phyloP scores from a whole-genome alignment of 768 basidiomycete species.

The Lyophyllum shimeji region DNA sequence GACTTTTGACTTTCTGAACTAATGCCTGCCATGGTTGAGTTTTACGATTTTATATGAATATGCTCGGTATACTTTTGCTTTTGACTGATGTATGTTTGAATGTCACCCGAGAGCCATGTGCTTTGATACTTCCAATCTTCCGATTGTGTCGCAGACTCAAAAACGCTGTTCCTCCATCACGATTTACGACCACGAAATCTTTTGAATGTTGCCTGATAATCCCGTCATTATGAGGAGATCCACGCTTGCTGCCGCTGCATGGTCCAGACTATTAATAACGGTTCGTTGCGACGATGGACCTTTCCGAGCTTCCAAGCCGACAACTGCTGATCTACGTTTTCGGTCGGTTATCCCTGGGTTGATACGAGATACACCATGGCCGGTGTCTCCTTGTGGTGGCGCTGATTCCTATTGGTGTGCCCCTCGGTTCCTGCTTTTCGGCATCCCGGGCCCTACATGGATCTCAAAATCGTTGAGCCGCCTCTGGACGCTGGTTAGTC shows the following conservation, averaged over 20 bases:
- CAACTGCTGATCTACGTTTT: conserved; percentile 1
- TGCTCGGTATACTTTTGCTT: conserved; percentile 8
- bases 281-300: conserved; percentile 2
- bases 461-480: conserved; percentile 8
- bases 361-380: background rate
- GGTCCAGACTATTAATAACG: background rate
- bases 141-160: conserved; percentile 21
- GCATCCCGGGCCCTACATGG: conserved; percentile 2
- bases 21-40: conserved; percentile 10
- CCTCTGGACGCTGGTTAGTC: background rate
- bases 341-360: background rate
- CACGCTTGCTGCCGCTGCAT: background rate
- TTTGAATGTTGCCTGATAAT: conserved; percentile 4
- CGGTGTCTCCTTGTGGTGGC: conserved; percentile 7
- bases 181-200: conserved; percentile 5
- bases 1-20: conserved; percentile 48
- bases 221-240: background rate
- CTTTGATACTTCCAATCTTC: conserved; percentile 16
- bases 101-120: conserved; percentile 16
- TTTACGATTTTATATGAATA: conserved; percentile 6
- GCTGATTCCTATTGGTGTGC: conserved; percentile 9
- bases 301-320: conserved; percentile 4
- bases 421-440: conserved; percentile 22
- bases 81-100: conserved; percentile 6
- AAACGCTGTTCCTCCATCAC: conserved; percentile 15